These are phyloP conservation scores for Theobroma grandiflorum DNA, from an alignment of 441 rosid species.

Conservation along the genomic window DNA sequence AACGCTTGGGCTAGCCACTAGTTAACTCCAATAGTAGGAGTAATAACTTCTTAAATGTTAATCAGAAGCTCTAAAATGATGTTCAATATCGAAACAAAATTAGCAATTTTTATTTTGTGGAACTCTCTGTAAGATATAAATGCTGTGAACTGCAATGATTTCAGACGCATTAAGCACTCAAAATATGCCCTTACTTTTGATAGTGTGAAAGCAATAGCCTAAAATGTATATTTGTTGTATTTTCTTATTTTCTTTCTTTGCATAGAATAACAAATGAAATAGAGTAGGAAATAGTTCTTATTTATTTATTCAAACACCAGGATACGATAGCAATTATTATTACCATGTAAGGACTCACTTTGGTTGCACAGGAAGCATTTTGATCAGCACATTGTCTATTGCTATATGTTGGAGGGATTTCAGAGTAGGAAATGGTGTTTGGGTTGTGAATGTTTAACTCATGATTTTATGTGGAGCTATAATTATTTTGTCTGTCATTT, in stretches of 20 bases:
- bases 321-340: background rate
- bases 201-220: background rate
- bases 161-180: background rate
- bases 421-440: background rate
- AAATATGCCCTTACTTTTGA: constrained; percentile 5
- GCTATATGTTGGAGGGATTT: background rate
- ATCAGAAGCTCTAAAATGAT: constrained; percentile 4
- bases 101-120: background rate
- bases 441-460: background rate
- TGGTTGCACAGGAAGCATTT: background rate
- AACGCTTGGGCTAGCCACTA: background rate
- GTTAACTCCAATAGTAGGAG: background rate
- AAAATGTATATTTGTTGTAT: background rate
- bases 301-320: background rate
- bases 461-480: background rate
- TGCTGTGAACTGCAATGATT: background rate
- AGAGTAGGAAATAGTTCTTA: background rate
- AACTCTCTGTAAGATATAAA: constrained; percentile 3
- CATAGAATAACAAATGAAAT: background rate
- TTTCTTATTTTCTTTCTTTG: background rate
- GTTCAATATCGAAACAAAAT: background rate
- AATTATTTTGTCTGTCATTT: background rate
- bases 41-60: background rate
- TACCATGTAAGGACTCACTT: background rate
- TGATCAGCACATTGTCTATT: background rate